Evolutionary conservation across 2,329 filamentous ascomycete species (phyloP).

Genomic region (Aspergillus quadricinctus): DNA sequence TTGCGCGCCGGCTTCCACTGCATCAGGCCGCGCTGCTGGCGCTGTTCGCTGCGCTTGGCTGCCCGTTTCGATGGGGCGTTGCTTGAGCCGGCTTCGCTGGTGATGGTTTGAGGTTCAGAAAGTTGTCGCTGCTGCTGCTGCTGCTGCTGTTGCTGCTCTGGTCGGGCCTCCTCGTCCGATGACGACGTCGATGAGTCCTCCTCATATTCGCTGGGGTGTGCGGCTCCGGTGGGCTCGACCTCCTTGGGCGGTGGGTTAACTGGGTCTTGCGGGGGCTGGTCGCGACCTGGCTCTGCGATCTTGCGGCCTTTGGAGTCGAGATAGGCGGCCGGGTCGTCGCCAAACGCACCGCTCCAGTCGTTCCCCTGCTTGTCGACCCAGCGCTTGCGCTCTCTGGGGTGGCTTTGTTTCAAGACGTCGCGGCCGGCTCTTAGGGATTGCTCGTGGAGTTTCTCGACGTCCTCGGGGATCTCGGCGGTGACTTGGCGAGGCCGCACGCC

Average conservation of each 20-base stretch:
- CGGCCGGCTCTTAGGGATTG: constrained; percentile 73
- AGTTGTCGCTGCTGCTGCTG: not conserved
- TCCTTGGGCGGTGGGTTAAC: constrained; percentile 42
- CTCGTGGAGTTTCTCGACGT: constrained; percentile 73
- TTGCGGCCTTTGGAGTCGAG: constrained; percentile 51
- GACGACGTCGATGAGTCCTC: not conserved
- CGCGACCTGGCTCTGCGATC: constrained; percentile 53
- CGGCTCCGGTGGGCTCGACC: constrained; percentile 11
- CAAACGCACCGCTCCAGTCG: constrained; percentile 85
- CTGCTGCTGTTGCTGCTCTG: not conserved
- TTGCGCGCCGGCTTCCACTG: constrained; percentile 92
- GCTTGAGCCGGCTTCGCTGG: constrained; percentile 6
- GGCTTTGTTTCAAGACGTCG: constrained; percentile 70
- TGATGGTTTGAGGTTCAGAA: not conserved
- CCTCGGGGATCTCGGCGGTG: constrained; percentile 65
- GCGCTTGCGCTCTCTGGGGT: constrained; percentile 61
- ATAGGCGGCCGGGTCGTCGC: constrained; percentile 64
- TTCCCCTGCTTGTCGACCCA: constrained; percentile 77
- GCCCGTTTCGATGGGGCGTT: constrained; percentile 27
- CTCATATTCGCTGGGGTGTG: constrained; percentile 23
- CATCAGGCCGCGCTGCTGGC: constrained; percentile 86
- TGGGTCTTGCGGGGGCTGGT: constrained; percentile 50
- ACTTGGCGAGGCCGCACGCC: constrained; percentile 73
- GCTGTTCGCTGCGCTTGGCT: constrained; percentile 56
- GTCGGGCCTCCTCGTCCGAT: not conserved